These are phyloP conservation scores for Rhododendron mucronatum DNA, from an alignment of 148 eudicot genomes.

Conservation along the genomic window DNA sequence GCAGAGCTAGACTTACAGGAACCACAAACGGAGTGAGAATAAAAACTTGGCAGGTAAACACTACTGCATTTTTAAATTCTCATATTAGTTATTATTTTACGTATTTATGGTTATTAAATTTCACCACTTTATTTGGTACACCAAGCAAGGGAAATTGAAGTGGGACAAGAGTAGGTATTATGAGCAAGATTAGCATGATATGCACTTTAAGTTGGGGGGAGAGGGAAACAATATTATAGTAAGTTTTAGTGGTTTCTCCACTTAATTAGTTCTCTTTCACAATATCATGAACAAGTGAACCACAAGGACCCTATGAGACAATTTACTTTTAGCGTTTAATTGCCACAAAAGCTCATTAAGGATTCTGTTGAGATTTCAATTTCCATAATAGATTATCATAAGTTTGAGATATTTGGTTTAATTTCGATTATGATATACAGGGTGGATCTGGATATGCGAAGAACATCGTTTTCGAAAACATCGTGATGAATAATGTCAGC, in stretches of 20 bases:
- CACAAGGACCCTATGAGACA: neutral
- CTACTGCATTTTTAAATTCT: neutral
- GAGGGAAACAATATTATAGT: neutral
- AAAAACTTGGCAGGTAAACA: slow-evolving; percentile 93
- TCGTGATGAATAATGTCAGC: slow-evolving; percentile 56
- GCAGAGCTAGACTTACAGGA: slow-evolving; percentile 49
- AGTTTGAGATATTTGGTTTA: neutral
- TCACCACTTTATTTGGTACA: neutral
- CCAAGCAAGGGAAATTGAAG: neutral
- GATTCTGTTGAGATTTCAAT: neutral
- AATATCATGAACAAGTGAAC: neutral
- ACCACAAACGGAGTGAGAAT: slow-evolving; percentile 84
- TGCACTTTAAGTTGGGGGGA: neutral
- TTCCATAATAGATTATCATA: neutral
- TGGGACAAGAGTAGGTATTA: neutral
- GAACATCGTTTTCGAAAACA: slow-evolving; percentile 61
- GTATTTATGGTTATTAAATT: neutral
- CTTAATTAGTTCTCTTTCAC: neutral
- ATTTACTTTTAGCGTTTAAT: too few species aligned
- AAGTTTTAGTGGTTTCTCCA: neutral
- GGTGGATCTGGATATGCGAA: slow-evolving; percentile 84
- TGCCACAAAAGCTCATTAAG: neutral
- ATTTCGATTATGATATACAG: slow-evolving; percentile 20
- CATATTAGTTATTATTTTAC: neutral
- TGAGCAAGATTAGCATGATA: neutral